These are phyloP conservation scores for Rhizophagus sp. DNA, from an alignment of 192 early-diverging fungal genomes.

Conservation along the genomic window DNA sequence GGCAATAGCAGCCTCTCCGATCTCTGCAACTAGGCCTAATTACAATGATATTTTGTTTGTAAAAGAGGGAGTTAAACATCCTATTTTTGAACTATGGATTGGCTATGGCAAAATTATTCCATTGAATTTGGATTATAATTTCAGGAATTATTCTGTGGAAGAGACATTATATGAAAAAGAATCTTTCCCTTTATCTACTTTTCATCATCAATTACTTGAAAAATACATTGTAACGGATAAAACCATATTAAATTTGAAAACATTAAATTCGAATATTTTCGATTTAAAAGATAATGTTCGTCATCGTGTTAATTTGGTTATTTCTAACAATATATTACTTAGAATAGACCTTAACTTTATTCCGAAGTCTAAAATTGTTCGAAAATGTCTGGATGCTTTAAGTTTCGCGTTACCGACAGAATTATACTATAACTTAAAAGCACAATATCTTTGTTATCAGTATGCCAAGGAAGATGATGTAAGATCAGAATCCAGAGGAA, in stretches of 20 bases:
- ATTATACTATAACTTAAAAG: constrained; percentile 34
- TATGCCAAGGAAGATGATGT: constrained; percentile 26
- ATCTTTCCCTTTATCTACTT: background rate
- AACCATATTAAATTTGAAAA: background rate
- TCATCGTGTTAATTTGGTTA: constrained; percentile 38
- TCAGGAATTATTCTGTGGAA: background rate
- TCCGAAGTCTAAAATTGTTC: constrained; percentile 40
- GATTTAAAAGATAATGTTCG: constrained; percentile 43
- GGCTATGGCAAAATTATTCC: constrained; percentile 10
- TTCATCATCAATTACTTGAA: background rate
- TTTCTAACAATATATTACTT: constrained; percentile 32
- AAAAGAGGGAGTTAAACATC: constrained; percentile 6
- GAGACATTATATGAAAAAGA: background rate
- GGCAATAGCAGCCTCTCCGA: constrained; percentile 42
- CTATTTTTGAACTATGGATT: constrained; percentile 22
- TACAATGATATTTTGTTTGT: constrained; percentile 45
- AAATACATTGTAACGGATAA: background rate
- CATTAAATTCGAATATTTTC: constrained; percentile 14
- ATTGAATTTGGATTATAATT: background rate
- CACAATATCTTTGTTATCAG: constrained; percentile 37
- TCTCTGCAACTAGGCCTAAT: constrained; percentile 39
- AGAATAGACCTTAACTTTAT: constrained; percentile 38
- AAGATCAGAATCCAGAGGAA: background rate
- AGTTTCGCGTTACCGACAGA: constrained; percentile 40
- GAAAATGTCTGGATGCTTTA: constrained; percentile 40